These are phyloP conservation scores for Adansonia digitata DNA, from an alignment of 345 rosid species.

Conservation along the genomic window DNA sequence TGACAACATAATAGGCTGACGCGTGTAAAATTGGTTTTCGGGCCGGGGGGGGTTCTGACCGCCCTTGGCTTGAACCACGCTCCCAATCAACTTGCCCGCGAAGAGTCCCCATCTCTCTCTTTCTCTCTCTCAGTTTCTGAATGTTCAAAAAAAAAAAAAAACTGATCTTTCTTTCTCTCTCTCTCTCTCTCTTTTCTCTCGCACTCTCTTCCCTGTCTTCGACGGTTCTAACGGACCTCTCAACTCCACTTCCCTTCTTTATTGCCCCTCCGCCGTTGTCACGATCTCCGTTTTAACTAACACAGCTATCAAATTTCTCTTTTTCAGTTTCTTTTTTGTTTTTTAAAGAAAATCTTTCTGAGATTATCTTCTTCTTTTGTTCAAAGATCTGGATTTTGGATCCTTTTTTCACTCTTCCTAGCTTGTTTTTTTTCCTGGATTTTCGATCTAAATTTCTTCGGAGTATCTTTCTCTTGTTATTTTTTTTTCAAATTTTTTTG, in stretches of 20 bases:
- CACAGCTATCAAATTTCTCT: neutral
- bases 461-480: neutral
- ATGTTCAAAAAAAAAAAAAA: neutral
- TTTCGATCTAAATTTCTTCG: slow-evolving; percentile 33
- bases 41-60: neutral
- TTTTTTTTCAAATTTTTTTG: no score
- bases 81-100: slow-evolving; percentile 36
- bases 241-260: slow-evolving; percentile 19
- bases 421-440: slow-evolving; percentile 8
- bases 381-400: slow-evolving; percentile 11
- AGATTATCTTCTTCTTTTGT: neutral
- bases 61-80: neutral
- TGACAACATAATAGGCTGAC: neutral
- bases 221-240: slow-evolving; percentile 8
- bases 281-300: neutral
- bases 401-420: slow-evolving; percentile 25
- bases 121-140: slow-evolving; percentile 39
- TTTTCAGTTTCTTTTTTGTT: neutral
- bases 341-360: neutral
- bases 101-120: slow-evolving; percentile 1
- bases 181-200: slow-evolving; percentile 5
- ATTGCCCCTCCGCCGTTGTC: slow-evolving; percentile 18
- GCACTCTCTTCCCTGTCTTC: neutral
- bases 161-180: no score
- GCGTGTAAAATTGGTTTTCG: neutral